Evolutionary conservation across 2,329 filamentous ascomycete species (phyloP), one percentile per base, ranked within the genome.

Genomic region (Cylindrodendrum hubeiense): DNA sequence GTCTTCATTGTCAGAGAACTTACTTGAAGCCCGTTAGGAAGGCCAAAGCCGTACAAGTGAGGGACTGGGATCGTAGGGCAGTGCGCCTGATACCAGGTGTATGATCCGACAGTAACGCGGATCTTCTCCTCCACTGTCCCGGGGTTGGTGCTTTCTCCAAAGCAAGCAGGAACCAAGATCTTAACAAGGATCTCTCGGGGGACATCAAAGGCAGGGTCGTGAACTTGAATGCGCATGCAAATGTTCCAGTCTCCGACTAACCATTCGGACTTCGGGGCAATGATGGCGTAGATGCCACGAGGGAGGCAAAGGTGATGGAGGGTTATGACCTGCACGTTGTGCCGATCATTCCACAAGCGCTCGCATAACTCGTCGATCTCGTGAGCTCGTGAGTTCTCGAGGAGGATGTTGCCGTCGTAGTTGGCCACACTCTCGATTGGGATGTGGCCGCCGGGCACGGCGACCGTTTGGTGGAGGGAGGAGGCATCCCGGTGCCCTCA

Each of bases 51-150:
- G 7, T 26, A 28, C 6, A 47, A 8, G 4, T n/a, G 5, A 7
- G 3, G 44, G 44, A 15, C 26, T 4, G 3, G 15, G 44, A 3
- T 26, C 10, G 2, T 47, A n/a, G n/a, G n/a, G n/a, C n/a, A n/a
- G n/a, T n/a, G n/a, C n/a, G n/a, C n/a, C n/a, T n/a, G n/a, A n/a
- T n/a, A n/a, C 37, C 47, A 63, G 17, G 53, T 21, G 5, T 58
- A 21, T 2, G 24, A 39, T 1, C 46, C 60, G 3, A 51, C 39
- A 4, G 57, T 53, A 2, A 46, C 21, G 1, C 60, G 17, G 5
- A 63, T 37, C 41, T 63, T 63, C 19, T 63, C 60, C 28, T 63
- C 60, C 3, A 58, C 24, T n/a, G n/a, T n/a, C n/a, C n/a, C n/a
- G n/a, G n/a, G n/a, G n/a, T n/a, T n/a, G 28, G 12, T 9, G 13